Evolutionary conservation across 2,329 filamentous ascomycete species (phyloP), one percentile per base, ranked within the genome.

Genomic region (Trichoderma gracile): DNA sequence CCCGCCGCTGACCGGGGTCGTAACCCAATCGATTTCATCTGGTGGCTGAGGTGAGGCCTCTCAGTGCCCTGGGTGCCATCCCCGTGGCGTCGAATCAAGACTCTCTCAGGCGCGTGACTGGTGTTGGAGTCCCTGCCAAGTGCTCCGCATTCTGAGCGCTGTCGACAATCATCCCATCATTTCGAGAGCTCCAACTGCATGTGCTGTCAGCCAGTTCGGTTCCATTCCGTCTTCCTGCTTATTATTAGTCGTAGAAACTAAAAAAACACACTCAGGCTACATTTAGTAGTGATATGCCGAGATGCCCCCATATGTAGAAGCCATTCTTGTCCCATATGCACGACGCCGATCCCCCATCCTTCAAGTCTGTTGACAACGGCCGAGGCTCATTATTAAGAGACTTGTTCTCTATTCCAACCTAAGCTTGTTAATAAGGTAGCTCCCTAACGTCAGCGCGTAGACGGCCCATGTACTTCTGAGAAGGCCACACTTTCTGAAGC

Each of bases 41-140:
- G 46, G 57, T 60, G 46, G 46, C 57, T 42, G 57, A 50, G 38
- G 57, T 42, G 57, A 60, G 57, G 57, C 57, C 57, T 63, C 52
- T 47, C 33, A 38, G 49, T 33, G 19, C n/a, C 5, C 19, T 12
- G 17, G 17, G 10, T 27, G 9, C 17, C 27, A n/a, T 33, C 17
- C 10, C 21, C 42, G 7, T 47, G 30, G 42, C 42, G 15, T 45
- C 43, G 33, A 38, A 19, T 17, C 43, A 47, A n/a, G 19, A 25
- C 27, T 10, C 30, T 27, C 15, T 17, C 23, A 27, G 50, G 43
- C 19, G 33, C 15, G 27, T 43, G 45, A 49, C 57, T 46, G 33
- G 38, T 56, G 53, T 17, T 40, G 27, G 27, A 1, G 30, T 33
- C 30, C 30, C 30, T 10, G 30, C 30, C 30, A 33, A 33, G 30